Evolutionary conservation across 768 basidiomycete genomes (phyloP), one percentile per base, ranked within the genome.

Genomic region (Russula lepida): DNA sequence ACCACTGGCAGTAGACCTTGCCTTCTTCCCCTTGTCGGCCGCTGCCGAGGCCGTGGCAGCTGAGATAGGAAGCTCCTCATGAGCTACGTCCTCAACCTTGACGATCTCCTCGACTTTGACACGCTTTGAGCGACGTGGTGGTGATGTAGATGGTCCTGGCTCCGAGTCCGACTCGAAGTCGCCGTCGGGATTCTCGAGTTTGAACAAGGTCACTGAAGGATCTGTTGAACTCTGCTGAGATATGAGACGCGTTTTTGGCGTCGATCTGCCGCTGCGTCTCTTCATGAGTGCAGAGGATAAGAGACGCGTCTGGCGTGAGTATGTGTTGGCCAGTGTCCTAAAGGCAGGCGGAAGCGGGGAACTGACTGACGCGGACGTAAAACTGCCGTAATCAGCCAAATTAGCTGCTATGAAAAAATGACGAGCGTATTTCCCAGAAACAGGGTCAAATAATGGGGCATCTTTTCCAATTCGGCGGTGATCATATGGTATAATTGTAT

Each of bases 121-220:
- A 56, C 73, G 76, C 61, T 69, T 72, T 27, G 69, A 67, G 27
- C 64, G 69, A 37, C 68, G 63, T 27, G 3, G n/a, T 32, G 3
- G 13, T 32, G 3, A 9, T 13, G 49, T 13, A 37, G 69, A 60
- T 50, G 70, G 64, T 32, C 63, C 66, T 21, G 57, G 48, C 8
- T 63, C 67, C 28, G 54, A 46, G 7, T 65, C 66, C 23, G 57
- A 46, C 8, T 63, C 67, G 25, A 54, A 46, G 7, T 65, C 56
- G 25, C n/a, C 48, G 8, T 52, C 28, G 44, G 56, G 57, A 2
- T 66, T 67, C 35, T 69, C 66, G 12, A 59, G 57, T 44, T 70
- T 65, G 43, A 62, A 67, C 9, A 69, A 46, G 2, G 63, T 68
- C 1, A 67, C 67, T 0, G 63, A 35, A 4, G 63, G n/a, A 25